These are phyloP conservation scores for Prunus mira DNA, from an alignment of 306 rosid species.

Conservation along the genomic window DNA sequence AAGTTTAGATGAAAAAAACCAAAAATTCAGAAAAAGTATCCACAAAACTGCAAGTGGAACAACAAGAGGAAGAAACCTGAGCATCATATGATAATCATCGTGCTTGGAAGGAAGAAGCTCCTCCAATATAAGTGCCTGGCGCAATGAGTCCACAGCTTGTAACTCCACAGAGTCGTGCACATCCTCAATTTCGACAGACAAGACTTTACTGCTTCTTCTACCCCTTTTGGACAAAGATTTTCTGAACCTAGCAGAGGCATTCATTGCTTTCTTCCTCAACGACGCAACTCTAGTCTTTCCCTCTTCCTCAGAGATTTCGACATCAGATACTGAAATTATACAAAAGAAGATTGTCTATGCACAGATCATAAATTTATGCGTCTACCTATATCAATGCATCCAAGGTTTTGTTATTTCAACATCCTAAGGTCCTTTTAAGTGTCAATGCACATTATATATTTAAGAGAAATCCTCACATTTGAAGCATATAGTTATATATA, in stretches of 20 bases:
- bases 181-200: constrained; percentile 80
- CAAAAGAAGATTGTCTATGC: neutral
- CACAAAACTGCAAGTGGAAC: neutral
- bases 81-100: constrained; percentile 90
- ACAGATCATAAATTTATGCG: neutral
- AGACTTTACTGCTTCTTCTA: constrained; percentile 75
- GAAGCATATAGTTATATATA: neutral
- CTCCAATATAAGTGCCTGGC: constrained; percentile 67
- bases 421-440: neutral
- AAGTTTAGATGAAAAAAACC: neutral
- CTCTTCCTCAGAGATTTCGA: constrained; percentile 43
- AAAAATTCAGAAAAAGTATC: neutral
- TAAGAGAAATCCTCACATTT: neutral
- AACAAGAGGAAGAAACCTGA: constrained; percentile 44
- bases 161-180: constrained; percentile 66
- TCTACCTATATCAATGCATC: neutral
- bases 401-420: neutral
- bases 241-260: constrained; percentile 64
- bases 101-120: constrained; percentile 77
- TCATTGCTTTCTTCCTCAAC: constrained; percentile 58
- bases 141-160: constrained; percentile 68
- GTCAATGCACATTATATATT: neutral
- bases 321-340: constrained; percentile 17
- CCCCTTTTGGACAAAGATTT: constrained; percentile 55
- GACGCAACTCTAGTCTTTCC: constrained; percentile 42